Percentiles rank a stretch among this genome's conserved stretches.
phyloP scores from a whole-genome alignment of 2,329 filamentous ascomycete species.

The Talaromyces sp. region DNA sequence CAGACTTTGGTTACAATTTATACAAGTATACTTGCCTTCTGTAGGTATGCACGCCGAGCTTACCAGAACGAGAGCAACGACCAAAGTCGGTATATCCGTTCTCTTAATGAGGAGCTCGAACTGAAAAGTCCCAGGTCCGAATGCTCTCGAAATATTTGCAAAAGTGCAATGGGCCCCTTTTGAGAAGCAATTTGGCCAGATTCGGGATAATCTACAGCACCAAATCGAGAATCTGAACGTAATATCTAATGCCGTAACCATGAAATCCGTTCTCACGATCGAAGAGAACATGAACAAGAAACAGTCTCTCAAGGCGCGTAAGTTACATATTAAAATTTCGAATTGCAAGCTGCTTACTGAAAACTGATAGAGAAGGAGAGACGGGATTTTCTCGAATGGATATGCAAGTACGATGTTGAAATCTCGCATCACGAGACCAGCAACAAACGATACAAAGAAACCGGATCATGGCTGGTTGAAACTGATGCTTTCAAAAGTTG shows the following conservation, averaged over 20 bases:
- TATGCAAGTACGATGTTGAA: slow-evolving; percentile 10
- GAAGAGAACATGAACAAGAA: slow-evolving; percentile 1
- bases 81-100: background rate
- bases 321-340: background rate
- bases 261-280: slow-evolving; percentile 12
- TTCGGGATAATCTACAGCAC: slow-evolving; percentile 12
- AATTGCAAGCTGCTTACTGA: background rate
- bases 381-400: slow-evolving; percentile 15
- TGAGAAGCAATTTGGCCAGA: slow-evolving; percentile 18
- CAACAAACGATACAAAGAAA: slow-evolving; percentile 12
- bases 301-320: background rate
- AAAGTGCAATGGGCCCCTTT: slow-evolving; percentile 18
- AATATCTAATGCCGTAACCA: slow-evolving; percentile 1
- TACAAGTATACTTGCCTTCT: slow-evolving; percentile 15
- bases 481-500: background rate
- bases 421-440: background rate
- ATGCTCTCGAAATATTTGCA: slow-evolving; percentile 5
- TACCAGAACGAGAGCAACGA: background rate
- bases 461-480: slow-evolving; percentile 16
- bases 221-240: slow-evolving; percentile 8
- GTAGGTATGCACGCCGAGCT: slow-evolving; percentile 6
- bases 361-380: slow-evolving; percentile 6
- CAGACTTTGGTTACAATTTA: slow-evolving; percentile 16
- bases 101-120: background rate
- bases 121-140: background rate